Evolutionary conservation across 116 monocot species (phyloP).

Genomic region (Trichopus zeylanicus): DNA sequence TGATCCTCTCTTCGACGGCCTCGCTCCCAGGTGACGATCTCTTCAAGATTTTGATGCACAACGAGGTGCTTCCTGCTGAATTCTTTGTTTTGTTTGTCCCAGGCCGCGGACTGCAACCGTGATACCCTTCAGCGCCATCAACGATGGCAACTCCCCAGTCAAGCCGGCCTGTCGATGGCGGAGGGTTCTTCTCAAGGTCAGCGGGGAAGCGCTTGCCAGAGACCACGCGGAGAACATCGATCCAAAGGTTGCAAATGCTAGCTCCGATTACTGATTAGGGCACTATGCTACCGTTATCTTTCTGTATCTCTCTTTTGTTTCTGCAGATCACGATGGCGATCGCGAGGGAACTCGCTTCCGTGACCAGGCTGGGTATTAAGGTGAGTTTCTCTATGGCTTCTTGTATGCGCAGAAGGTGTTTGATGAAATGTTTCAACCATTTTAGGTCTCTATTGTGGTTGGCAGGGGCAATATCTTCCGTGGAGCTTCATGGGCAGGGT

Average conservation of each 20-base stretch:
- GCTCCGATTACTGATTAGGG: no score
- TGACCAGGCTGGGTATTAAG: conserved; percentile 85
- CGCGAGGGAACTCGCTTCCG: conserved; percentile 92
- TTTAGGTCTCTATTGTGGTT: conserved; percentile 91
- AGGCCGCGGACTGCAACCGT: no score
- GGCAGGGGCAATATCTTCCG: conserved; percentile 97
- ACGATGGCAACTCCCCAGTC: conserved; percentile 19
- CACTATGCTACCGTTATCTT: no score
- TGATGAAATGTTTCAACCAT: neutral
- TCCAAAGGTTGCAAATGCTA: no score
- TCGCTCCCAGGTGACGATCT: no score
- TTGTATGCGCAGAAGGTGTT: neutral
- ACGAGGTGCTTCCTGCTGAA: no score
- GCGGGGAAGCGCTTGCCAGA: conserved; percentile 94
- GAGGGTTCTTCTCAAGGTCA: conserved; percentile 88
- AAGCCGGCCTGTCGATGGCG: conserved; percentile 57
- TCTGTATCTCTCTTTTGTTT: neutral
- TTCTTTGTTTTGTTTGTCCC: no score
- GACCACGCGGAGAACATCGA: conserved; percentile 78
- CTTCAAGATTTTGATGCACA: no score
- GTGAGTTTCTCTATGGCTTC: conserved; percentile 40
- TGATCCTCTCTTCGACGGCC: conserved; percentile 5
- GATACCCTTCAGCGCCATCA: conserved; percentile 19
- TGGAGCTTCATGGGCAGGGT: conserved; percentile 90
- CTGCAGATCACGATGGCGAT: conserved; percentile 92